Base-by-base conservation (phyloP, 352 stramenopile genomes). In the Pythium dissimile region DNA sequence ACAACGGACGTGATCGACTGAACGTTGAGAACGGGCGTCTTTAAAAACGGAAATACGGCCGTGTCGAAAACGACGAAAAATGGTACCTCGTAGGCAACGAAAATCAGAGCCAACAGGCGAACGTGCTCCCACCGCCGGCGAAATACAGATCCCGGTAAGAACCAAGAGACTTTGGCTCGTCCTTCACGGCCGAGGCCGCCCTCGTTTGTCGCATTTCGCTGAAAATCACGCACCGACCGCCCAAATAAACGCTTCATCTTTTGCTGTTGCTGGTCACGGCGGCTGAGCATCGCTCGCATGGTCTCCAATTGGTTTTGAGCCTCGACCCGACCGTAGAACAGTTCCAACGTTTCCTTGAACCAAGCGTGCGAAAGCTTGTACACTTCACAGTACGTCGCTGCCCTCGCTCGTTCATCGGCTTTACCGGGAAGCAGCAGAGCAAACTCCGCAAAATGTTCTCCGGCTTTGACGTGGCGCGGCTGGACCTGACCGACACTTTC, bases 181-280 rank as follows among this genome's bases (percentile, higher is more conserved):
- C 26, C 11, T 23, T 16, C 30, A 20, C 13, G 28, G 3, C 34
- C 28, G 2, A 28, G 7, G 5, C 18, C 35, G 0, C 37, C 61
- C n/a, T 10, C 46, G 42, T 3, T 47, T 20, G 30, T 46, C 44
- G 3, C 28, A 5, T 6, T 46, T 32, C 8, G 12, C 18, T 37
- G 35, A 57, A 71, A 31, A 49, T 57, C 46, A 2, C 71, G 62
- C 0, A 62, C 54, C 1, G 69, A 71, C 35, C 74, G 77, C 0
- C 80, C 80, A 5, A 92, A 69, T 59, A 92, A 72, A 13, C 71
- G 69, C 54, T 92, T 88, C 72, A 87, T 89, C 61, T 92, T 92
- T 44, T 89, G 80, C 44, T 88, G 67, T 34, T 92, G 82, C 30
- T 89, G 76, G 28, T 92, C 80, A 0, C 64, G 69, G 3, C 75